phyloP scores from a whole-genome alignment of 768 basidiomycete genomes.

The Tulasnella sp. region DNA sequence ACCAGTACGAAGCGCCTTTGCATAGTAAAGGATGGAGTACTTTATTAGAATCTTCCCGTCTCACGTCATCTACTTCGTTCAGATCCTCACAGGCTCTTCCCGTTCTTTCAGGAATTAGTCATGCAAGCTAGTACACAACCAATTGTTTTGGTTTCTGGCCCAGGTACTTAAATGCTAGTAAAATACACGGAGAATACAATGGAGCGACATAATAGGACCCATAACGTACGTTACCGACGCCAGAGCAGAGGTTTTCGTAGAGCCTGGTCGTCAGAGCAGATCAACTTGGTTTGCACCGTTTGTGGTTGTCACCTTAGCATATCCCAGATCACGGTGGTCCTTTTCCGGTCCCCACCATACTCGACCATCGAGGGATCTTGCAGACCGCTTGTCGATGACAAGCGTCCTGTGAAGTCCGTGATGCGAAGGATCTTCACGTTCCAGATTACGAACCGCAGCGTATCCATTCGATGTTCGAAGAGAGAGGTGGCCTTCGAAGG shows the following conservation, averaged over 20 bases:
- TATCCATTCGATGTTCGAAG: conserved; percentile 1
- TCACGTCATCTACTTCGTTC: too few relatives aligned
- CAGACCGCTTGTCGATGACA: background rate
- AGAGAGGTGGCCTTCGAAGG: conserved; percentile 19
- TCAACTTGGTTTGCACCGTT: conserved; percentile 18
- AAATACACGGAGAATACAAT: background rate
- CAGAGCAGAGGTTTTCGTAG: background rate
- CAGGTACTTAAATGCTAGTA: background rate
- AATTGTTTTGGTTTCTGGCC: background rate
- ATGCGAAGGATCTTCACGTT: conserved; percentile 17
- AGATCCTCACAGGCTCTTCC: too few relatives aligned
- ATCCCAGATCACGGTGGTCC: conserved; percentile 21
- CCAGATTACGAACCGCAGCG: background rate
- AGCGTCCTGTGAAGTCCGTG: conserved; percentile 6
- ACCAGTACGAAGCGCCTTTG: background rate
- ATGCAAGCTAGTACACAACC: background rate
- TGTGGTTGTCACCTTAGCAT: conserved; percentile 8
- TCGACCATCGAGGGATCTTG: background rate
- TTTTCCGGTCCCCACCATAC: conserved; percentile 26
- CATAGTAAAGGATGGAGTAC: background rate
- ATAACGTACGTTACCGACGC: background rate
- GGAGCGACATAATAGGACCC: background rate
- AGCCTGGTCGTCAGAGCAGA: background rate
- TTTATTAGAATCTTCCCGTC: too few relatives aligned
- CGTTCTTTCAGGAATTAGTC: background rate